Percentiles rank a stretch among this genome's conserved stretches.
These are phyloP conservation scores for Corchorus capsularis DNA, from an alignment of 345 rosid genomes.

Conservation along the genomic window DNA sequence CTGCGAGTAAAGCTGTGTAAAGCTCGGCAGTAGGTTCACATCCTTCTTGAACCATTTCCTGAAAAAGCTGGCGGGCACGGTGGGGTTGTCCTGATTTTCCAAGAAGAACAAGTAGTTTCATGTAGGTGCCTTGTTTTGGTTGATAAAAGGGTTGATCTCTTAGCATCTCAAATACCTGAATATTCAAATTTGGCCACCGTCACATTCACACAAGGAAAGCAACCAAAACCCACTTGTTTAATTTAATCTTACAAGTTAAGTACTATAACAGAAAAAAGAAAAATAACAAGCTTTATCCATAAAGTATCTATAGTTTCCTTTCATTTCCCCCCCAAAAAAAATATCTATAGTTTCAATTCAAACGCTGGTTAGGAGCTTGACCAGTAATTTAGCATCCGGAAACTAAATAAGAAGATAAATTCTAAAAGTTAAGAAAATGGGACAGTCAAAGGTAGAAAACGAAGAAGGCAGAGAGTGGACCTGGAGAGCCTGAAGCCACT, in stretches of 20 bases:
- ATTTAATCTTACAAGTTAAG: neutral
- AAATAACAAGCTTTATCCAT: neutral
- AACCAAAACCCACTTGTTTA: conserved; percentile 11
- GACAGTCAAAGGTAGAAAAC: neutral
- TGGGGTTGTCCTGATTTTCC: conserved; percentile 71
- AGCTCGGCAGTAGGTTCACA: conserved; percentile 69
- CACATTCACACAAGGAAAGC: neutral
- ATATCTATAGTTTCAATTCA: neutral
- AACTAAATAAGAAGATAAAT: neutral
- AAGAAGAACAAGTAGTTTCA: conserved; percentile 75
- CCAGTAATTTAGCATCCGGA: neutral
- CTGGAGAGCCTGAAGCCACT: conserved; percentile 83
- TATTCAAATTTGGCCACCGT: conserved; percentile 4
- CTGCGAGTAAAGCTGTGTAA: conserved; percentile 77
- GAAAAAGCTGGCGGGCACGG: conserved; percentile 69
- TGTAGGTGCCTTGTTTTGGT: conserved; percentile 79
- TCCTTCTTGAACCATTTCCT: conserved; percentile 79
- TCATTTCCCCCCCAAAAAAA: too few species aligned
- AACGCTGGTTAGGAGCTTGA: neutral
- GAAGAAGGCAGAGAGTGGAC: conserved; percentile 26
- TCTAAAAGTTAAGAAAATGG: neutral
- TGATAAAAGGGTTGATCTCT: conserved; percentile 69
- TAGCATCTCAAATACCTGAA: conserved; percentile 73
- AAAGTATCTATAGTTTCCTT: neutral
- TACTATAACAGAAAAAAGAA: neutral